Percentiles rank a stretch among this genome's conserved stretches.
phyloP scores from a whole-genome alignment of 2,329 filamentous ascomycete species.

The Waltergamsia citrina region DNA sequence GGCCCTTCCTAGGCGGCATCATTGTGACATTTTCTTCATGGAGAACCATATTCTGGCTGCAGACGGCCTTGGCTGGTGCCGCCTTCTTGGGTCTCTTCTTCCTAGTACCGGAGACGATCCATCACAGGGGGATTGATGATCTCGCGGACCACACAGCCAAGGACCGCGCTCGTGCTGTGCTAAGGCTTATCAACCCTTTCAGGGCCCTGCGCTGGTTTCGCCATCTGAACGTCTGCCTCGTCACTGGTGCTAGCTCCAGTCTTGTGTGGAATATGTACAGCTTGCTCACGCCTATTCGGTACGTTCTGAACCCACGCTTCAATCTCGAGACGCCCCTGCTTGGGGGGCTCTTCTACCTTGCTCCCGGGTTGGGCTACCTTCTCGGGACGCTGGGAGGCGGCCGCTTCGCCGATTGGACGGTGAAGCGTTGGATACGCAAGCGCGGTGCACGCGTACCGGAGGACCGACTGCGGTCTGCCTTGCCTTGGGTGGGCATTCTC shows the following conservation, averaged over 20 bases:
- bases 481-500: conserved; percentile 45
- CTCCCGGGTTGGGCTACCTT: conserved; percentile 62
- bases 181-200: conserved; percentile 57
- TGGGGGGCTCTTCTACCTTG: conserved; percentile 64
- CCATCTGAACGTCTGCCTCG: conserved; percentile 59
- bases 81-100: conserved; percentile 52
- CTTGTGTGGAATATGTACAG: conserved; percentile 66
- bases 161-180: conserved; percentile 43
- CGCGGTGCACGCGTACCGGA: conserved; percentile 55
- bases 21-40: conserved; percentile 67
- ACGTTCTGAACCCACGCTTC: conserved; percentile 67
- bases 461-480: conserved; percentile 52
- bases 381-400: conserved; percentile 64
- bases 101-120: conserved; percentile 65
- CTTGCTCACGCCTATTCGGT: conserved; percentile 57
- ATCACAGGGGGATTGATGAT: conserved; percentile 52
- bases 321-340: conserved; percentile 55
- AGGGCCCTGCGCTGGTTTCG: conserved; percentile 53
- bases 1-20: conserved; percentile 63
- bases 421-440: conserved; percentile 54
- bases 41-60: conserved; percentile 71
- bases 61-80: conserved; percentile 55
- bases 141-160: conserved; percentile 41
- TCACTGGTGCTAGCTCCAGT: conserved; percentile 45
- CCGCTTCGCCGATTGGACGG: conserved; percentile 57